Conservation (phyloP, 2,329 filamentous ascomycete species). For the Aspergillus awamori region DNA sequence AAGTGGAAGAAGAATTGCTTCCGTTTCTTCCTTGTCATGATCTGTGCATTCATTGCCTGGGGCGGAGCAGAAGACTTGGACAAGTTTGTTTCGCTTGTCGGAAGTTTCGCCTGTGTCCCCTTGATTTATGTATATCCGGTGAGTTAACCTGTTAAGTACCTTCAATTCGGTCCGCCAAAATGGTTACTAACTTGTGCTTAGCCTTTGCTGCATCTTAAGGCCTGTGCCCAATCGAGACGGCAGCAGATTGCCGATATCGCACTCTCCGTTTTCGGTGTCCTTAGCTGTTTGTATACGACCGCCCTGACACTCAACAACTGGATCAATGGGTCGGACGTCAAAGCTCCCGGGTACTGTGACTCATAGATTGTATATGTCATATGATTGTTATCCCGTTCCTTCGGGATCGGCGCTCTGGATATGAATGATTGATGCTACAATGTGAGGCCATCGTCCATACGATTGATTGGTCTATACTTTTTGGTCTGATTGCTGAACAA, state of each 20-base stretch:
- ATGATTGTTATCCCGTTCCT: neutral
- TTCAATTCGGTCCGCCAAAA: neutral
- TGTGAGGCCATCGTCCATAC: slow-evolving; percentile 8
- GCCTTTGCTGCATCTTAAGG: slow-evolving; percentile 87
- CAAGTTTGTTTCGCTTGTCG: slow-evolving; percentile 95
- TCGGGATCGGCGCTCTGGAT: slow-evolving; percentile 1
- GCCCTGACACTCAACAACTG: slow-evolving; percentile 83
- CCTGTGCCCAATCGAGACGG: slow-evolving; percentile 68
- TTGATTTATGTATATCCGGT: slow-evolving; percentile 97
- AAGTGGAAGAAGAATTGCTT: slow-evolving; percentile 99
- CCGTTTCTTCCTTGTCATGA: slow-evolving; percentile 85
- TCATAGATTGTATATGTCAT: slow-evolving; percentile 21
- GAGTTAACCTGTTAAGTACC: slow-evolving; percentile 48
- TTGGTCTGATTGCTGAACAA: neutral
- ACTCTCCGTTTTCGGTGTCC: slow-evolving; percentile 78
- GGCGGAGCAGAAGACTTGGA: slow-evolving; percentile 89
- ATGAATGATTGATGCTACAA: slow-evolving; percentile 16
- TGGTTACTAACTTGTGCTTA: slow-evolving; percentile 42
- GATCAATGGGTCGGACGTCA: slow-evolving; percentile 62
- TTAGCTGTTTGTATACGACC: slow-evolving; percentile 93
- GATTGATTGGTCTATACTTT: neutral
- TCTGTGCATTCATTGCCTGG: slow-evolving; percentile 89
- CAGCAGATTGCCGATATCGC: slow-evolving; percentile 73
- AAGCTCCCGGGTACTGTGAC: slow-evolving; percentile 67
- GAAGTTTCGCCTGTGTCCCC: slow-evolving; percentile 96